A percentile compares a stretch with the other conserved stretches of the same genome.
Evolutionary conservation across 768 basidiomycete species (phyloP).

Genomic region (Russula brevipes): DNA sequence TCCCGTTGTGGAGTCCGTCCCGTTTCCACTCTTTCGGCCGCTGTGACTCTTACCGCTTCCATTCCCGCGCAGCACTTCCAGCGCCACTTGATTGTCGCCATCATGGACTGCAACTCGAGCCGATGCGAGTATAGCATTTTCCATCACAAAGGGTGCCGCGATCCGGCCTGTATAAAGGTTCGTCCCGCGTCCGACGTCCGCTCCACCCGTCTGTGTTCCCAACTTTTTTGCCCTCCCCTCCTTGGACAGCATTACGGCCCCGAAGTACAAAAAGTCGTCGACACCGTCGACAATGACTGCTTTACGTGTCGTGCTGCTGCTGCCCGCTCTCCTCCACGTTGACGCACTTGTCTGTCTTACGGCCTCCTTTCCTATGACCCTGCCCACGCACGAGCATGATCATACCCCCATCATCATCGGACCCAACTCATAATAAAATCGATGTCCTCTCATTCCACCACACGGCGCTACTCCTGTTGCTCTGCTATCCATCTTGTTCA

Average conservation of each 20-base stretch:
- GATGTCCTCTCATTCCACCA: not conserved
- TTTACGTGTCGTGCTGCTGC: conserved; percentile 62
- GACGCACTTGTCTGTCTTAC: not conserved
- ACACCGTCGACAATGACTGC: conserved; percentile 67
- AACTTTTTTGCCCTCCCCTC: not conserved
- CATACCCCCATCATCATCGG: conserved; percentile 19
- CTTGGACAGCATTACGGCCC: conserved; percentile 53
- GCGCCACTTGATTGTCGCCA: conserved; percentile 65
- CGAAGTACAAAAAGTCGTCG: conserved; percentile 65
- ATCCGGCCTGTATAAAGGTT: conserved; percentile 53
- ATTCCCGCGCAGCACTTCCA: conserved; percentile 60
- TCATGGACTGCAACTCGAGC: conserved; percentile 65
- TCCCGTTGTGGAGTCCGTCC: conserved; percentile 55
- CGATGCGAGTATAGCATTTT: conserved; percentile 59
- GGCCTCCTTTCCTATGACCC: not conserved
- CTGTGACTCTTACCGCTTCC: conserved; percentile 10
- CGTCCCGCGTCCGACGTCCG: conserved; percentile 24
- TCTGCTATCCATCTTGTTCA: conserved; percentile 6
- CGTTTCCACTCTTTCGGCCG: conserved; percentile 9
- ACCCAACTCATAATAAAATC: conserved; percentile 7
- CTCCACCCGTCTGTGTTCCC: not conserved
- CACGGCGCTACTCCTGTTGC: conserved; percentile 8
- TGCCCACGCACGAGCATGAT: not conserved
- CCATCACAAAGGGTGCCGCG: conserved; percentile 54
- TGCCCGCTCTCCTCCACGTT: conserved; percentile 28